Evolutionary conservation across 2,329 filamentous ascomycete genomes (phyloP).

Genomic region (Huntiella savannae): DNA sequence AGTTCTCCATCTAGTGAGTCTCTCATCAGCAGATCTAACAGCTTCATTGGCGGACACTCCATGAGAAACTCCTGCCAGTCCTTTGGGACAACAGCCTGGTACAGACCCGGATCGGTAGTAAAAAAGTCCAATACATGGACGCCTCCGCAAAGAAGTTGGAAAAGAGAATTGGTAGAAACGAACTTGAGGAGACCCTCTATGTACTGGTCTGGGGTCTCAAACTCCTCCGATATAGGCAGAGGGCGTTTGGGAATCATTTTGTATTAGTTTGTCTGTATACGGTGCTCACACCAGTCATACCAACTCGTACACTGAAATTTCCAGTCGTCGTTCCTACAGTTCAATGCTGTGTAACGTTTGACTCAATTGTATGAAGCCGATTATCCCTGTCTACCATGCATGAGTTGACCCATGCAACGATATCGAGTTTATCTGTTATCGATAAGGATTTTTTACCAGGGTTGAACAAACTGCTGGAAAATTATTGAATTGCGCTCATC

Average conservation of each 20-base stretch:
- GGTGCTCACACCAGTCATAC: too few relatives aligned
- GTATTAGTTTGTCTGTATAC: neutral
- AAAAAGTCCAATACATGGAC: slow-evolving; percentile 95
- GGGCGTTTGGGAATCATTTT: slow-evolving; percentile 30
- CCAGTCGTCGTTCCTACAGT: too few relatives aligned
- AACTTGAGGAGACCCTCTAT: slow-evolving; percentile 62
- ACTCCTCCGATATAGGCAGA: slow-evolving; percentile 53
- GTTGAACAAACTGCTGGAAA: too few relatives aligned
- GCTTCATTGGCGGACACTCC: slow-evolving; percentile 47
- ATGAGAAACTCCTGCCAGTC: slow-evolving; percentile 72
- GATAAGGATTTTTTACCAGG: too few relatives aligned
- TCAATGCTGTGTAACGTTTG: too few relatives aligned
- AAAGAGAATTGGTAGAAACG: slow-evolving; percentile 50
- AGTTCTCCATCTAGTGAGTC: slow-evolving; percentile 39
- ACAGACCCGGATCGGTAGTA: slow-evolving; percentile 66
- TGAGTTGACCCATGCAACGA: too few relatives aligned
- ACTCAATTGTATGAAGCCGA: too few relatives aligned
- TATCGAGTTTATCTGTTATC: too few relatives aligned
- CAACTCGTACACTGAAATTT: too few relatives aligned
- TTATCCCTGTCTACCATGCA: too few relatives aligned
- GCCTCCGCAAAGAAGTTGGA: slow-evolving; percentile 85
- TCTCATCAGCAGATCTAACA: slow-evolving; percentile 65
- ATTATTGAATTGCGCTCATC: too few relatives aligned
- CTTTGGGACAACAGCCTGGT: slow-evolving; percentile 52
- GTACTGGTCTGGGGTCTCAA: slow-evolving; percentile 55